Percentiles rank a stretch among this genome's conserved stretches.
Conservation (phyloP, 108 stramenopile species). For the Licmophora abbreviata region DNA sequence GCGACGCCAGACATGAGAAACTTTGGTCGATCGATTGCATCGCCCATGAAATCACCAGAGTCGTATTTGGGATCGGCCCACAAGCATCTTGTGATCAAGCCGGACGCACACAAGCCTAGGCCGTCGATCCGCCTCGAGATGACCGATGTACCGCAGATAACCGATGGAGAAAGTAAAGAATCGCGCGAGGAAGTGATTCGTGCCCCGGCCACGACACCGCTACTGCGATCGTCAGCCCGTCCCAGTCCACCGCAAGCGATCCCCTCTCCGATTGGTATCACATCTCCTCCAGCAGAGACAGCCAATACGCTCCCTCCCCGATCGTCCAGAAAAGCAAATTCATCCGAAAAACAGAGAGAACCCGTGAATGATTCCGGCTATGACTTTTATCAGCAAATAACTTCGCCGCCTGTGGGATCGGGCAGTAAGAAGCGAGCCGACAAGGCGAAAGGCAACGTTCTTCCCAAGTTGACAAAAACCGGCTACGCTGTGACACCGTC, state of each 20-base stretch:
- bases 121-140: constrained; percentile 42
- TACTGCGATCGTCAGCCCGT: background rate
- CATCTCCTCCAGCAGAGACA: background rate
- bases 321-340: too few species aligned
- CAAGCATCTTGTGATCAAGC: constrained; percentile 47
- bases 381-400: constrained; percentile 59
- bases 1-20: background rate
- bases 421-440: background rate
- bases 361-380: constrained; percentile 17
- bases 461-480: constrained; percentile 67
- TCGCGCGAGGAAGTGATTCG: background rate
- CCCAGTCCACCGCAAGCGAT: too few species aligned
- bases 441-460: constrained; percentile 8
- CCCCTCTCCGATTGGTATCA: background rate
- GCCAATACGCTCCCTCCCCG: constrained; percentile 9
- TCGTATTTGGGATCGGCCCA: constrained; percentile 42
- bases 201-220: background rate
- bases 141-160: constrained; percentile 15
- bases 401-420: constrained; percentile 7
- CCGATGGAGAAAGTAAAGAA: background rate
- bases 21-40: background rate
- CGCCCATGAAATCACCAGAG: constrained; percentile 39
- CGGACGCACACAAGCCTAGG: constrained; percentile 45
- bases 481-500: constrained; percentile 82
- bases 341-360: background rate